These are phyloP conservation scores for Plasmodium inui DNA, from an alignment of 169 alveolate genomes.

Conservation along the genomic window DNA sequence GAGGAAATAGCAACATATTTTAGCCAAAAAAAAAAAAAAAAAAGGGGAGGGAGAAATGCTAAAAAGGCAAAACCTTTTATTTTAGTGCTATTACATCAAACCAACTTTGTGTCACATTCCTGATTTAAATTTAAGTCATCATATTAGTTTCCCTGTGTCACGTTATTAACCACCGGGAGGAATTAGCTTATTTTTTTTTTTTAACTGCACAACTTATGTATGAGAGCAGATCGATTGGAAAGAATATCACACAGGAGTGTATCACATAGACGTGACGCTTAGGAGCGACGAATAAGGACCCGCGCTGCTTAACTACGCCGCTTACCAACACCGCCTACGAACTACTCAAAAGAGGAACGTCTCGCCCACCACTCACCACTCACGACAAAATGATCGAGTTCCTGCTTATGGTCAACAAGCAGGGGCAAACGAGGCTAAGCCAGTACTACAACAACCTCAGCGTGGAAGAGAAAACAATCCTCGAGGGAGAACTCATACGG, in stretches of 20 bases:
- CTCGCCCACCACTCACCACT: constrained; percentile 18
- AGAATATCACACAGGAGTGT: neutral
- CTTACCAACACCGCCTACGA: neutral
- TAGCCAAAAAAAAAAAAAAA: neutral
- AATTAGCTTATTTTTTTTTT: neutral
- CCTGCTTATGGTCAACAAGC: constrained; percentile 97
- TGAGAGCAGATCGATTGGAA: neutral
- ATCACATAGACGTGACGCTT: neutral
- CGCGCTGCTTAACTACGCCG: neutral
- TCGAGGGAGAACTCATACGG: constrained; percentile 98
- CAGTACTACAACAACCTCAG: constrained; percentile 91
- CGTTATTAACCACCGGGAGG: neutral
- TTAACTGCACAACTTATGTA: neutral
- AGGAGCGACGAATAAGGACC: neutral
- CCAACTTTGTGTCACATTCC: neutral
- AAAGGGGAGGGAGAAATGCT: neutral
- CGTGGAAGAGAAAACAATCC: constrained; percentile 93
- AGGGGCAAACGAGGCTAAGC: constrained; percentile 98
- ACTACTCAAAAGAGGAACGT: neutral
- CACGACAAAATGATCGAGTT: constrained; percentile 93
- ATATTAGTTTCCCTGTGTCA: neutral
- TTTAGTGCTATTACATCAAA: neutral
- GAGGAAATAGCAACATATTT: neutral
- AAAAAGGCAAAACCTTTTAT: neutral
- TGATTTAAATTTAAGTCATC: neutral